phyloP scores from a whole-genome alignment of 164 flowering plant genomes.

The Liriodendron chinense region DNA sequence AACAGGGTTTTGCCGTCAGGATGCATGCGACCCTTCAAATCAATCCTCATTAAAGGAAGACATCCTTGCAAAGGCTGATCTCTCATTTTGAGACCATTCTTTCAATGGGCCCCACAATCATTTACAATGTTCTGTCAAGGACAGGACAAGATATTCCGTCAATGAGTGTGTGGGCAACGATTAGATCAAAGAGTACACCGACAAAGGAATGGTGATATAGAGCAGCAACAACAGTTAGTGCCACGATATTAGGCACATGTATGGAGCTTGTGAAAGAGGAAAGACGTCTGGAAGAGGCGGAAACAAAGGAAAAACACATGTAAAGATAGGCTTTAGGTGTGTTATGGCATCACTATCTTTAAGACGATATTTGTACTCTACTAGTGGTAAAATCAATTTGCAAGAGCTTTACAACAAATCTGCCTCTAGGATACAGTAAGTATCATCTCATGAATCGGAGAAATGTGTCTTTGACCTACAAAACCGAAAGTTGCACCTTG shows the following conservation, averaged over 20 bases:
- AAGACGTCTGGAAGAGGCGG: too few relatives aligned
- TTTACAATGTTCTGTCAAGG: slow-evolving; percentile 77
- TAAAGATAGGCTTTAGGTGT: too few relatives aligned
- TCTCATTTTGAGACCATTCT: slow-evolving; percentile 73
- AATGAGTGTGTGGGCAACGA: slow-evolving; percentile 84
- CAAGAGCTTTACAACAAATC: too few relatives aligned
- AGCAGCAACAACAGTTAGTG: slow-evolving; percentile 85
- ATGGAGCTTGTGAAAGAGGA: slow-evolving; percentile 36
- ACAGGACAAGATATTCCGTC: slow-evolving; percentile 87
- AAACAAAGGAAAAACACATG: too few relatives aligned
- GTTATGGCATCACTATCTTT: too few relatives aligned
- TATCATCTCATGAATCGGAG: too few relatives aligned
- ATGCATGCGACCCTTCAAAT: slow-evolving; percentile 96
- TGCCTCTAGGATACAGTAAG: too few relatives aligned
- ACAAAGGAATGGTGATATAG: slow-evolving; percentile 63
- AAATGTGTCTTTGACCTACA: too few relatives aligned
- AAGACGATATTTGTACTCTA: too few relatives aligned
- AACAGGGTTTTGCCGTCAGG: slow-evolving; percentile 92
- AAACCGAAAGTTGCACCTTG: too few relatives aligned
- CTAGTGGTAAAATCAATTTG: too few relatives aligned
- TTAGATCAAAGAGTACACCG: slow-evolving; percentile 55
- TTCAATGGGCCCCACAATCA: slow-evolving; percentile 77
- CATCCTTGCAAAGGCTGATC: slow-evolving; percentile 70
- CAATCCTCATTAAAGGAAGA: slow-evolving; percentile 90
- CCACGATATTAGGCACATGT: slow-evolving; percentile 80